Conservation (phyloP, 1,284 basidiomycete genomes). For the Golubevia sp. region DNA sequence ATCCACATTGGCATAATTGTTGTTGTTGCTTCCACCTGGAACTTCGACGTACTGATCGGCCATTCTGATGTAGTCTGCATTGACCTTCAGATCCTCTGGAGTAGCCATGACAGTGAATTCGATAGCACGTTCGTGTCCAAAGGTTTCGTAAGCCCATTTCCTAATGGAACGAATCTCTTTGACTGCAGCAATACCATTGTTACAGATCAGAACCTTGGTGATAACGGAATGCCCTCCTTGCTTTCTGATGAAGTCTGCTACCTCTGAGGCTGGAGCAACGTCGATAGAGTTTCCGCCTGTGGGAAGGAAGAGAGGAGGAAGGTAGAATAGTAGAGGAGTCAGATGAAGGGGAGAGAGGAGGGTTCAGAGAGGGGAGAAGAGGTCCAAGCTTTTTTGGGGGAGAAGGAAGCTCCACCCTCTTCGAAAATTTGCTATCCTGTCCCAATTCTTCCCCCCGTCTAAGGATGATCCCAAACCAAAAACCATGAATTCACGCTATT, state of each 20-base stretch:
- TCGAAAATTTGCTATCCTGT: too few relatives aligned
- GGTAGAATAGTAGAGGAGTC: not conserved
- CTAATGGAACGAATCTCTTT: constrained; percentile 98
- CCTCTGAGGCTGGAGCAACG: constrained; percentile 75
- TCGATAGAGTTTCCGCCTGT: constrained; percentile 90
- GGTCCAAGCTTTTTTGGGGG: not conserved
- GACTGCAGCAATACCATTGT: constrained; percentile 91
- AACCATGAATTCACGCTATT: too few relatives aligned
- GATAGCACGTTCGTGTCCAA: constrained; percentile 91
- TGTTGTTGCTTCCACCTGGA: constrained; percentile 96
- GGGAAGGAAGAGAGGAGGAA: not conserved
- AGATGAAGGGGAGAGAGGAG: not conserved
- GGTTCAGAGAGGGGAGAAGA: not conserved
- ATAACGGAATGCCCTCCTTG: constrained; percentile 98
- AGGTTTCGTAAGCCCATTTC: constrained; percentile 99
- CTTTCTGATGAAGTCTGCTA: constrained; percentile 87
- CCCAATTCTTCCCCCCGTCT: too few relatives aligned
- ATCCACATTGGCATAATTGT: constrained; percentile 99
- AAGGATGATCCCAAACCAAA: too few relatives aligned
- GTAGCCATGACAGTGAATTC: constrained; percentile 99
- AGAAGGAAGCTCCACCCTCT: too few relatives aligned
- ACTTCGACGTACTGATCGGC: constrained; percentile 99
- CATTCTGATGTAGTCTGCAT: constrained; percentile 99
- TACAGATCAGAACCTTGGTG: constrained; percentile 76
- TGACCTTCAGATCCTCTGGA: constrained; percentile 92